Evolutionary conservation across 2,329 filamentous ascomycete species (phyloP).

Genomic region (Botryotinia convoluta): DNA sequence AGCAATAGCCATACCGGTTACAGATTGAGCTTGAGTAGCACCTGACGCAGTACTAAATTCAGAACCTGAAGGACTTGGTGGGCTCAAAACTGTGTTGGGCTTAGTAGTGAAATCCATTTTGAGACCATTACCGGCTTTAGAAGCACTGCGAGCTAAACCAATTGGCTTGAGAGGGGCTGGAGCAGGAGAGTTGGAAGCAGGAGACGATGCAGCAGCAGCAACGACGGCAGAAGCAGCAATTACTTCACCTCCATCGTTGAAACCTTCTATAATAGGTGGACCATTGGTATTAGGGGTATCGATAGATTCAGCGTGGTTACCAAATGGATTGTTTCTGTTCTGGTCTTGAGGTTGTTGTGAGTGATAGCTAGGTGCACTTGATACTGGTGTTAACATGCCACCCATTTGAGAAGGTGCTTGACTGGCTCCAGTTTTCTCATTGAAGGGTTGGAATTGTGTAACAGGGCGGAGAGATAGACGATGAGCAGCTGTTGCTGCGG

Average conservation of each 20-base stretch:
- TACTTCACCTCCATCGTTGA: slow-evolving; percentile 41
- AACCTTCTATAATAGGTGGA: slow-evolving; percentile 43
- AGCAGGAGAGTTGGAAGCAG: not conserved
- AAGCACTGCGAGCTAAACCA: slow-evolving; percentile 51
- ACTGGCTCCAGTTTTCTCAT: slow-evolving; percentile 32
- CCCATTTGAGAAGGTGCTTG: not conserved
- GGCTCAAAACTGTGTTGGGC: slow-evolving; percentile 40
- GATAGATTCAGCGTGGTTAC: slow-evolving; percentile 54
- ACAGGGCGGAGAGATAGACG: slow-evolving; percentile 79
- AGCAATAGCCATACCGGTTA: slow-evolving; percentile 58
- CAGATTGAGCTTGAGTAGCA: slow-evolving; percentile 43
- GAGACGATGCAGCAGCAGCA: slow-evolving; percentile 30
- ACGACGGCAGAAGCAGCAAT: slow-evolving; percentile 35
- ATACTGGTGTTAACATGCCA: not conserved
- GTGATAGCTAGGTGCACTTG: not conserved
- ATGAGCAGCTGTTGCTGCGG: slow-evolving; percentile 59
- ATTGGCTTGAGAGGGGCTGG: slow-evolving; percentile 14
- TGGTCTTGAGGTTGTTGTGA: slow-evolving; percentile 40
- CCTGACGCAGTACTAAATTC: slow-evolving; percentile 60
- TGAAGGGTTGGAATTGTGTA: slow-evolving; percentile 75
- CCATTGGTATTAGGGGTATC: slow-evolving; percentile 44
- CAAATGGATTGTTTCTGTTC: slow-evolving; percentile 69
- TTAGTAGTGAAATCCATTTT: slow-evolving; percentile 52
- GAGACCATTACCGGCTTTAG: slow-evolving; percentile 53
- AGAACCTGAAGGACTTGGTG: slow-evolving; percentile 60